Conservation (phyloP, 164 flowering plant species). For the Stephania japonica region DNA sequence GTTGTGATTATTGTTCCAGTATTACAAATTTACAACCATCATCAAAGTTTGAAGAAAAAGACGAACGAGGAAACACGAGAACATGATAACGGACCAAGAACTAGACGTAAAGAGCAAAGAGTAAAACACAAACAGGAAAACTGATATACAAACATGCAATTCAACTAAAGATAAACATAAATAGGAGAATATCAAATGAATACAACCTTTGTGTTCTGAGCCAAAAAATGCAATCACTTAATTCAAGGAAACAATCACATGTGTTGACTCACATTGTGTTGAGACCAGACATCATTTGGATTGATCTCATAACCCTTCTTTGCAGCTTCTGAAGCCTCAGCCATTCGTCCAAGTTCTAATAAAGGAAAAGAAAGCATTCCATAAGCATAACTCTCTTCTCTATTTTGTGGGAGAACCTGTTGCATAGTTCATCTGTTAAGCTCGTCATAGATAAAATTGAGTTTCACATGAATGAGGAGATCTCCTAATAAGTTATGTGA, state of each 20-base stretch:
- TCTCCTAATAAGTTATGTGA: not conserved
- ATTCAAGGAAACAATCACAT: not conserved
- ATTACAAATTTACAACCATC: not conserved
- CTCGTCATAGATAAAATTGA: not conserved
- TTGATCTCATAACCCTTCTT: slow-evolving; percentile 65
- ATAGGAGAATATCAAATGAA: not conserved
- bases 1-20: not conserved
- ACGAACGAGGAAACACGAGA: not conserved
- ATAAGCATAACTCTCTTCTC: slow-evolving; percentile 53
- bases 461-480: not conserved
- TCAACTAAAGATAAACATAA: not conserved
- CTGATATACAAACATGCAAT: not conserved
- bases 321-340: slow-evolving; percentile 79
- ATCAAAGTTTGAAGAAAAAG: not conserved
- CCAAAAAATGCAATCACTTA: not conserved
- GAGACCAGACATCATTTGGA: slow-evolving; percentile 75
- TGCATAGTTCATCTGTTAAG: slow-evolving; percentile 1
- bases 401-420: slow-evolving; percentile 65
- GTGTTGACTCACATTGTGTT: slow-evolving; percentile 66
- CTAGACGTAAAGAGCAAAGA: no score
- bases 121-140: not conserved
- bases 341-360: slow-evolving; percentile 69
- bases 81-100: no score
- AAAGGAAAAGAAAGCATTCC: slow-evolving; percentile 92
- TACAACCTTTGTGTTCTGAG: not conserved